Evolutionary conservation across 2,329 filamentous ascomycete species (phyloP).

Genomic region (Penicillium sp.): DNA sequence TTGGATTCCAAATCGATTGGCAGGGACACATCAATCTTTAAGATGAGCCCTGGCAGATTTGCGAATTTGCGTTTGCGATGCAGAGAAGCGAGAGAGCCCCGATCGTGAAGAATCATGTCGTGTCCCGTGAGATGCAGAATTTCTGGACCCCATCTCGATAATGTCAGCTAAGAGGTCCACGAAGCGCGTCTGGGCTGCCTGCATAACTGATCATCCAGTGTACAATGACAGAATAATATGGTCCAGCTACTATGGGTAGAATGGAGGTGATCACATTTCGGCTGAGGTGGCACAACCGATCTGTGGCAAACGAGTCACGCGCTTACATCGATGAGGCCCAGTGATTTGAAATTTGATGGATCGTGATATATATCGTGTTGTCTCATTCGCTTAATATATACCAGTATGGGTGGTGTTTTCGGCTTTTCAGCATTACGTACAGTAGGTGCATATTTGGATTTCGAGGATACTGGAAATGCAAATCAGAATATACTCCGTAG

Average conservation of each 20-base stretch:
- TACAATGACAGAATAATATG: background rate
- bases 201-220: background rate
- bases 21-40: background rate
- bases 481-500: background rate
- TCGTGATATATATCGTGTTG: background rate
- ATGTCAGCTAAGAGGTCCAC: background rate
- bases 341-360: background rate
- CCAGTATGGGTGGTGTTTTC: background rate
- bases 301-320: background rate
- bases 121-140: background rate
- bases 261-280: constrained; percentile 7
- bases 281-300: background rate
- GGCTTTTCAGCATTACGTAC: background rate
- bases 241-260: background rate
- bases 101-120: constrained; percentile 2
- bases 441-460: background rate
- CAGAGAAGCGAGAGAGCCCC: background rate
- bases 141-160: no score
- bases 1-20: background rate
- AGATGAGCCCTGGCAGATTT: background rate
- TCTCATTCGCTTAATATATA: background rate
- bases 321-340: background rate
- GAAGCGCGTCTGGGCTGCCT: background rate
- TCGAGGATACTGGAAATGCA: background rate
- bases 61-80: background rate